Evolutionary conservation across 495 filamentous ascomycete species (phyloP).

Genomic region (Viridothelium virens): DNA sequence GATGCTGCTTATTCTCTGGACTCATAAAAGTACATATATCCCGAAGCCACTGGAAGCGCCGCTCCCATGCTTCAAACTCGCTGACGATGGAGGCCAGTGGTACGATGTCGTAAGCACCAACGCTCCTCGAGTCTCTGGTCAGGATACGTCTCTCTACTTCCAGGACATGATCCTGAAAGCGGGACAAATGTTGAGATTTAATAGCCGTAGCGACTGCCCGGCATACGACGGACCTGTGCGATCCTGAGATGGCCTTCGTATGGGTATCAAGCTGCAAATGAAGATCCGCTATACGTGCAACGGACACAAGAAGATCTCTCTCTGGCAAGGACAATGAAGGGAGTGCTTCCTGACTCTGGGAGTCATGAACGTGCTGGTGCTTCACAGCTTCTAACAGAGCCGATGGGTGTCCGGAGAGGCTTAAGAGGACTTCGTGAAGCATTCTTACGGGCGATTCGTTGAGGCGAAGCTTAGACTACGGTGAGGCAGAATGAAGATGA

Average conservation of each 20-base stretch:
- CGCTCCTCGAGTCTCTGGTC: slow-evolving; percentile 58
- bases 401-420: slow-evolving; percentile 87
- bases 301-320: slow-evolving; percentile 66
- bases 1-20: slow-evolving; percentile 23
- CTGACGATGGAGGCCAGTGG: slow-evolving; percentile 75
- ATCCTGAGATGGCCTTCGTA: slow-evolving; percentile 55
- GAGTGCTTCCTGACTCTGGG: slow-evolving; percentile 34
- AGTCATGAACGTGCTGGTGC: slow-evolving; percentile 31
- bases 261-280: slow-evolving; percentile 61
- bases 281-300: slow-evolving; percentile 66
- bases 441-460: slow-evolving; percentile 42
- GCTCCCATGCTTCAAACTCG: slow-evolving; percentile 77
- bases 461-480: too few relatives aligned
- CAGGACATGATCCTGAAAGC: slow-evolving; percentile 75
- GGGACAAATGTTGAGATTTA: slow-evolving; percentile 59
- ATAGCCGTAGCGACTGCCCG: slow-evolving; percentile 81
- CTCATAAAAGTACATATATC: slow-evolving; percentile 59
- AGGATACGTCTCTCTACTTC: slow-evolving; percentile 75
- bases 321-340: slow-evolving; percentile 65
- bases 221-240: slow-evolving; percentile 71
- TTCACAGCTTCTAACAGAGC: slow-evolving; percentile 55
- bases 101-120: slow-evolving; percentile 87
- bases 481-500: not conserved
- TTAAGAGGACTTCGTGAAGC: slow-evolving; percentile 95
- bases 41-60: slow-evolving; percentile 81